Evolutionary conservation across 2,329 filamentous ascomycete species (phyloP).

Genomic region (Penicillium corylophilum): DNA sequence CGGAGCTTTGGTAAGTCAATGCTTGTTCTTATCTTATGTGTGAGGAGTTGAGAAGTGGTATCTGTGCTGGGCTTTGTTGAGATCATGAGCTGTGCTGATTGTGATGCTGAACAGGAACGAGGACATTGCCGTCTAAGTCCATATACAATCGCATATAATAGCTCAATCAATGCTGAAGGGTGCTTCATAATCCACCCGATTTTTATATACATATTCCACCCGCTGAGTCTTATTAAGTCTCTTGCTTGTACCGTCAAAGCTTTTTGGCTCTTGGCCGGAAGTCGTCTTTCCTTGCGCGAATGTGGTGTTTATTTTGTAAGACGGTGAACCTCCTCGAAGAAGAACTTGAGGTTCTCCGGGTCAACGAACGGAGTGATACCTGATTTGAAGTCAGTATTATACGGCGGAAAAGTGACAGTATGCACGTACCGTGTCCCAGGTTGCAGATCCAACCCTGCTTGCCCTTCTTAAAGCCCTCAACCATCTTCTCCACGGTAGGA

Average conservation of each 20-base stretch:
- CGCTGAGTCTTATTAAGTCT: neutral
- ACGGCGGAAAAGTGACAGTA: constrained; percentile 2
- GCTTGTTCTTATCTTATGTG: constrained; percentile 4
- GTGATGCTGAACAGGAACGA: constrained; percentile 51
- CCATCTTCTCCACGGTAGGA: constrained; percentile 78
- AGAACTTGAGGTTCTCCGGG: constrained; percentile 89
- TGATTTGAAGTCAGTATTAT: constrained; percentile 40
- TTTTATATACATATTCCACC: constrained; percentile 6
- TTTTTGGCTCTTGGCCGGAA: constrained; percentile 8
- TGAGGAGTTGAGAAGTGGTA: neutral
- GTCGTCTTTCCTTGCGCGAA: constrained; percentile 4
- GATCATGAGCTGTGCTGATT: constrained; percentile 13
- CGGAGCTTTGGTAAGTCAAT: constrained; percentile 63
- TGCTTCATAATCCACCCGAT: neutral
- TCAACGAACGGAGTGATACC: constrained; percentile 93
- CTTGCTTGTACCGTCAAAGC: constrained; percentile 11
- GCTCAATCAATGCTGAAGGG: constrained; percentile 4
- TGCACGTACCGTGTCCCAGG: constrained; percentile 77
- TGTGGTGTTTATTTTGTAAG: constrained; percentile 28
- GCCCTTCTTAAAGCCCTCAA: constrained; percentile 75
- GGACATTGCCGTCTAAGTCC: constrained; percentile 54
- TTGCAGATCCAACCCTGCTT: constrained; percentile 97
- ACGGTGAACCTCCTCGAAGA: constrained; percentile 87
- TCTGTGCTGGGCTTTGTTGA: neutral
- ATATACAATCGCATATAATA: constrained; percentile 10